Percentiles rank a stretch among this genome's conserved stretches.
Conservation (phyloP, 108 stramenopile species). For the Stephanodiscus triporus region DNA sequence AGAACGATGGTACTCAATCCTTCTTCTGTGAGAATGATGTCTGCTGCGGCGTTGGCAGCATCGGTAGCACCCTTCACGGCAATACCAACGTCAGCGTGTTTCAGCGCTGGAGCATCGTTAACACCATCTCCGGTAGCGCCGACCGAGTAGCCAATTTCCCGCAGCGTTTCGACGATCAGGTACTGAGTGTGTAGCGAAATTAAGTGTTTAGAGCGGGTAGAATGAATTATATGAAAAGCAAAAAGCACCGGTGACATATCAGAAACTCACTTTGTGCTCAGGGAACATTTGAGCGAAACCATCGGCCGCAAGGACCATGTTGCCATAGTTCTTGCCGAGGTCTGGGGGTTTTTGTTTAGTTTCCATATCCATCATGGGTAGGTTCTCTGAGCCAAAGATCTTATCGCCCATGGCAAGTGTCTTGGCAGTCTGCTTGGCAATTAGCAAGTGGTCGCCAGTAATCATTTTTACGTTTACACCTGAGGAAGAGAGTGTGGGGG, state of each 20-base stretch:
- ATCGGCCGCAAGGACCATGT: conserved; percentile 56
- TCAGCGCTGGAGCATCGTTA: conserved; percentile 82
- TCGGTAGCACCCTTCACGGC: conserved; percentile 77
- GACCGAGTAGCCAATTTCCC: conserved; percentile 52
- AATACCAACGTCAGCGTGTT: conserved; percentile 76
- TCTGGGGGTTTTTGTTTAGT: conserved; percentile 50
- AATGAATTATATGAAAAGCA: background rate
- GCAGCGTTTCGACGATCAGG: conserved; percentile 67
- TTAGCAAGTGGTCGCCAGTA: conserved; percentile 86
- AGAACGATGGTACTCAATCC: conserved; percentile 66
- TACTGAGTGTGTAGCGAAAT: conserved; percentile 31
- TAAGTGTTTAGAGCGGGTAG: background rate
- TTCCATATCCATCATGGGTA: conserved; percentile 53
- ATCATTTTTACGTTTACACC: conserved; percentile 88
- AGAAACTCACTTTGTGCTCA: conserved; percentile 63
- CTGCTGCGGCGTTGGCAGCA: conserved; percentile 76
- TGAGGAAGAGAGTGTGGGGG: background rate
- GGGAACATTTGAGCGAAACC: conserved; percentile 86
- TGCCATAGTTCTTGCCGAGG: conserved; percentile 43
- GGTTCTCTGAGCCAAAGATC: conserved; percentile 52
- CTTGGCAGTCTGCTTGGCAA: conserved; percentile 75
- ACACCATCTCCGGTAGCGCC: conserved; percentile 84
- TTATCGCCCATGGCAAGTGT: conserved; percentile 63
- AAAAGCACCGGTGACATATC: background rate
- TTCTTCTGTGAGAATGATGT: conserved; percentile 71